phyloP scores from a whole-genome alignment of 306 rosid genomes.

The Ormosia emarginata region DNA sequence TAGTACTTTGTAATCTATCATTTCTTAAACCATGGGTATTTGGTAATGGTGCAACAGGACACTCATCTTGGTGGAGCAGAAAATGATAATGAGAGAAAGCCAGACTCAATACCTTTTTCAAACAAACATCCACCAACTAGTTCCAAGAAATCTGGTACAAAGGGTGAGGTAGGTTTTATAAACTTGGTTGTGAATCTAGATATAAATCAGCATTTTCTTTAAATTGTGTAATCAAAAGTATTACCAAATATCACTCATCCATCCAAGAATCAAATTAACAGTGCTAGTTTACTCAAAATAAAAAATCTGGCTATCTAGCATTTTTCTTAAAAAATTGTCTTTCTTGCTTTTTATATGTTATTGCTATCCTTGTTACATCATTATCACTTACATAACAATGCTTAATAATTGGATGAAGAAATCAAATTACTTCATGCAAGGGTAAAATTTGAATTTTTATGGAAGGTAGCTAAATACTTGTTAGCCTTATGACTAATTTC shows the following conservation, averaged over 20 bases:
- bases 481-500: constrained; percentile 1
- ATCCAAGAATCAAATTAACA: neutral
- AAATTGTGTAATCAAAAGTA: neutral
- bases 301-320: neutral
- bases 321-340: neutral
- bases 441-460: neutral
- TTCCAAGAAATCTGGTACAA: constrained; percentile 47
- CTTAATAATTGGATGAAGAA: neutral
- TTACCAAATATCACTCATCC: neutral
- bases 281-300: too few species aligned
- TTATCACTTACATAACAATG: neutral
- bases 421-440: constrained; percentile 3
- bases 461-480: neutral
- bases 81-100: constrained; percentile 43
- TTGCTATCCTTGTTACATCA: neutral
- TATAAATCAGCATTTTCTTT: neutral
- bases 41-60: constrained; percentile 45
- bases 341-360: neutral
- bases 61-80: constrained; percentile 36
- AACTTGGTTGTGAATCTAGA: neutral
- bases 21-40: constrained; percentile 21
- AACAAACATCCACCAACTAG: constrained; percentile 36
- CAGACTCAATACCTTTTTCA: constrained; percentile 34
- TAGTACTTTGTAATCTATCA: constrained; percentile 3
- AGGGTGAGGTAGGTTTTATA: constrained; percentile 65